phyloP scores from a whole-genome alignment of 1,284 basidiomycete species.

The Schizophyllum amplum region DNA sequence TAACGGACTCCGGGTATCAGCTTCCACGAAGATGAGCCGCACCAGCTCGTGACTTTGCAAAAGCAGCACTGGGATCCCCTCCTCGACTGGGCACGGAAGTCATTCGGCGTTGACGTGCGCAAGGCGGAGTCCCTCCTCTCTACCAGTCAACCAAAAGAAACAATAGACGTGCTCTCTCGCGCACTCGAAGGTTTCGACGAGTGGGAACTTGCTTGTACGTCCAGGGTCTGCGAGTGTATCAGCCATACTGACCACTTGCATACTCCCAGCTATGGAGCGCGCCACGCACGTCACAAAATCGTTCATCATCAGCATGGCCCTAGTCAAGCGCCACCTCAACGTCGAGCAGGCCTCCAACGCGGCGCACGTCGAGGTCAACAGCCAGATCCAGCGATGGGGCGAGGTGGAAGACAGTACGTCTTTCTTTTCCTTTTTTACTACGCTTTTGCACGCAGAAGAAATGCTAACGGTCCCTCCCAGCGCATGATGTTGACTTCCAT shows the following conservation, averaged over 20 bases:
- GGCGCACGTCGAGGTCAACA: conserved; percentile 88
- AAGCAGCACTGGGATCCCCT: conserved; percentile 88
- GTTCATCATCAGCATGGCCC: conserved; percentile 81
- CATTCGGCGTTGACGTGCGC: conserved; percentile 60
- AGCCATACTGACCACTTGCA: background rate
- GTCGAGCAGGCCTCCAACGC: conserved; percentile 84
- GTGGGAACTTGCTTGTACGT: conserved; percentile 84
- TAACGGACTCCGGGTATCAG: conserved; percentile 29
- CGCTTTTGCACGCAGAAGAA: too few relatives aligned
- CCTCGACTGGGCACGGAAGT: conserved; percentile 67
- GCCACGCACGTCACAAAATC: conserved; percentile 89
- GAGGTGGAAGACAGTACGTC: conserved; percentile 96
- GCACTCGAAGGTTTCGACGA: conserved; percentile 60
- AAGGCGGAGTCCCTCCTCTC: conserved; percentile 64
- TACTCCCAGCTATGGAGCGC: conserved; percentile 76
- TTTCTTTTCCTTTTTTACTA: conserved; percentile 9
- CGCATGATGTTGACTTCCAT: conserved; percentile 95
- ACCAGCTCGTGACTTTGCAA: conserved; percentile 74
- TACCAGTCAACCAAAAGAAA: conserved; percentile 60
- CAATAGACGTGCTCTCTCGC: conserved; percentile 50
- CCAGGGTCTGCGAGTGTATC: conserved; percentile 1
- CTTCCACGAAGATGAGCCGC: conserved; percentile 78
- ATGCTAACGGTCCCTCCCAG: conserved; percentile 30
- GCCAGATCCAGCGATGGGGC: conserved; percentile 95
- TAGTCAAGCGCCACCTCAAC: conserved; percentile 69